Percentiles rank a stretch among this genome's conserved stretches.
phyloP scores from a whole-genome alignment of 2,329 filamentous ascomycete genomes.

The Verticillium longisporum region DNA sequence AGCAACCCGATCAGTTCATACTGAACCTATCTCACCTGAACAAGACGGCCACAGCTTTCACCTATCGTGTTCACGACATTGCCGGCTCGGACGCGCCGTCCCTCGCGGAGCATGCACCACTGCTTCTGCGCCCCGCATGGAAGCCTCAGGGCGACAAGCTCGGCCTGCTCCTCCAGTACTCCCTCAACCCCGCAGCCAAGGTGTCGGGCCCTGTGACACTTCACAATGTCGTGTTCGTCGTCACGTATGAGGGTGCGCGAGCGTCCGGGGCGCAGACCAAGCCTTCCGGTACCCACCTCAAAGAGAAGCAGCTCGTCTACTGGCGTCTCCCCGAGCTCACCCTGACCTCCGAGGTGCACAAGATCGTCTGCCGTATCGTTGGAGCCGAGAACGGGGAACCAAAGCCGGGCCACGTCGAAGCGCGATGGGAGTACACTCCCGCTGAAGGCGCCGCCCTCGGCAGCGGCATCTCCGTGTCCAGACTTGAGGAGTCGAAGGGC shows the following conservation, averaged over 20 bases:
- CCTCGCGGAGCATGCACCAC: constrained; percentile 55
- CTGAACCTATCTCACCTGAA: constrained; percentile 67
- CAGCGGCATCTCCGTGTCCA: constrained; percentile 61
- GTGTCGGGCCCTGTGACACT: constrained; percentile 33
- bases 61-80: constrained; percentile 79
- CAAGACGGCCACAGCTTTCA: constrained; percentile 77
- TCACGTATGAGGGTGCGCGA: constrained; percentile 61
- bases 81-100: constrained; percentile 34
- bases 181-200: constrained; percentile 64
- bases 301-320: constrained; percentile 70
- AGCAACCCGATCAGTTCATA: constrained; percentile 71
- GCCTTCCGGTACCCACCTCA: constrained; percentile 70
- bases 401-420: constrained; percentile 71
- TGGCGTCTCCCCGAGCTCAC: constrained; percentile 76
- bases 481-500: constrained; percentile 39
- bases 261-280: constrained; percentile 68
- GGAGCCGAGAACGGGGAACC: constrained; percentile 65
- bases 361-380: constrained; percentile 75
- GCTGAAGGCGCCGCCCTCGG: constrained; percentile 37
- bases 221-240: constrained; percentile 69
- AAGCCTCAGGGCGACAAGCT: constrained; percentile 78
- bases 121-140: constrained; percentile 71
- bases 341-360: constrained; percentile 57
- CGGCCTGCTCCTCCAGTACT: constrained; percentile 80
- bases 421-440: constrained; percentile 62